phyloP scores from a whole-genome alignment of 2,329 filamentous ascomycete genomes.

The Trichoderma afroharzianum region DNA sequence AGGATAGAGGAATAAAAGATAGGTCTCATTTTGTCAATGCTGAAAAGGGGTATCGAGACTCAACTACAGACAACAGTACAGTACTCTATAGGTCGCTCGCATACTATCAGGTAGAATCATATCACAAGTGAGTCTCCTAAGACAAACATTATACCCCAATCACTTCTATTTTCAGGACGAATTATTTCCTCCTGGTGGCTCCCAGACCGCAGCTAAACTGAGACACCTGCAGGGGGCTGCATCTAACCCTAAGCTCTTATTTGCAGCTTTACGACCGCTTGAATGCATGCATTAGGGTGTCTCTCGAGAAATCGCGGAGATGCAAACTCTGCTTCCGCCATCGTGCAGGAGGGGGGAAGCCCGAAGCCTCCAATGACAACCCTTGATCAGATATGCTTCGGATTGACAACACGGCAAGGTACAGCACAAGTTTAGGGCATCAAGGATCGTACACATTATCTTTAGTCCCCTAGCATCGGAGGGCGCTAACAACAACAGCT shows the following conservation, averaged over 20 bases:
- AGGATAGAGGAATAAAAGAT: background rate
- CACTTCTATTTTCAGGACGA: background rate
- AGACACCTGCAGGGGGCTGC: background rate
- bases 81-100: no score
- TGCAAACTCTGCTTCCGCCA: conserved; percentile 1
- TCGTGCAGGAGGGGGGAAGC: background rate
- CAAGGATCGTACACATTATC: conserved; percentile 16
- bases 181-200: background rate
- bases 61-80: background rate
- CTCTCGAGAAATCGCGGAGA: background rate
- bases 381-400: background rate
- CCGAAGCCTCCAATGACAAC: background rate
- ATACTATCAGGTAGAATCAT: no score
- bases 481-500: conserved; percentile 4
- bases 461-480: conserved; percentile 6
- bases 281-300: background rate
- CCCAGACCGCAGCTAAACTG: background rate
- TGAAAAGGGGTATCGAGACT: background rate
- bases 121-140: background rate
- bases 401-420: background rate
- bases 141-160: background rate
- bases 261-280: background rate
- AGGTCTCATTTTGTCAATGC: background rate
- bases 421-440: background rate
- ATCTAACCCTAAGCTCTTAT: background rate